These are phyloP conservation scores for Sphaerostilbella broomeana DNA, from an alignment of 2,329 filamentous ascomycete species.

Conservation along the genomic window DNA sequence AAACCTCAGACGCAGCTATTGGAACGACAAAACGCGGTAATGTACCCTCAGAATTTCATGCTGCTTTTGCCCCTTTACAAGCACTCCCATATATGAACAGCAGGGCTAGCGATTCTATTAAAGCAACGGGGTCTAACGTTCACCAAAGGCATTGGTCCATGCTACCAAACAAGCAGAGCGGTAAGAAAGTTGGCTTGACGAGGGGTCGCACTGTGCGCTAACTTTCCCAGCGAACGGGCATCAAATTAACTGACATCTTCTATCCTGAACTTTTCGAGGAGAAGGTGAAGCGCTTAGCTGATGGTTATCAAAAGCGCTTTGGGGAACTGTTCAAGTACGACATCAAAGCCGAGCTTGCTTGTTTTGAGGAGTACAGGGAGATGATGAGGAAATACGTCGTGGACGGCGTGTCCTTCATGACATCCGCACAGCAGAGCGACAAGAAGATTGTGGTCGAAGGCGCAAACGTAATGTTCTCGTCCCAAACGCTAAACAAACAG, in stretches of 20 bases:
- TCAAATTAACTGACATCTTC: constrained; percentile 63
- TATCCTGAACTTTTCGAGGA: constrained; percentile 58
- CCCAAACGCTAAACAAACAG: no score
- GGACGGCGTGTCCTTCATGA: constrained; percentile 61
- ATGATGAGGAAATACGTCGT: constrained; percentile 55
- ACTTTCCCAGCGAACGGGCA: constrained; percentile 50
- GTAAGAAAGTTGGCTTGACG: constrained; percentile 4
- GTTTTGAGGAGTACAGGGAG: constrained; percentile 52
- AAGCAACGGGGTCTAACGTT: constrained; percentile 20
- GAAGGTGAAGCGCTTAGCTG: constrained; percentile 56
- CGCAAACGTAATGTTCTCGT: constrained; percentile 39
- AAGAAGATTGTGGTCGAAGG: constrained; percentile 62
- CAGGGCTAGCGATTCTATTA: constrained; percentile 16
- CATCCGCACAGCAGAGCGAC: constrained; percentile 51
- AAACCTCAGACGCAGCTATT: constrained; percentile 23
- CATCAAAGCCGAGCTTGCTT: constrained; percentile 60
- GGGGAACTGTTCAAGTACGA: constrained; percentile 60
- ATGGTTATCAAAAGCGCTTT: constrained; percentile 58
- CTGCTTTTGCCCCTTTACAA: constrained; percentile 14
- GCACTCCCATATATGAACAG: constrained; percentile 16
- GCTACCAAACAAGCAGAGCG: constrained; percentile 26
- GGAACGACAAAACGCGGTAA: constrained; percentile 33
- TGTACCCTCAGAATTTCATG: constrained; percentile 17
- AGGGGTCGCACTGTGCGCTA: no score
- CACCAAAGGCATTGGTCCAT: constrained; percentile 32